Evolutionary conservation across 768 basidiomycete genomes (phyloP), one percentile per base, ranked within the genome.

Genomic region (Termitomyces sp.): DNA sequence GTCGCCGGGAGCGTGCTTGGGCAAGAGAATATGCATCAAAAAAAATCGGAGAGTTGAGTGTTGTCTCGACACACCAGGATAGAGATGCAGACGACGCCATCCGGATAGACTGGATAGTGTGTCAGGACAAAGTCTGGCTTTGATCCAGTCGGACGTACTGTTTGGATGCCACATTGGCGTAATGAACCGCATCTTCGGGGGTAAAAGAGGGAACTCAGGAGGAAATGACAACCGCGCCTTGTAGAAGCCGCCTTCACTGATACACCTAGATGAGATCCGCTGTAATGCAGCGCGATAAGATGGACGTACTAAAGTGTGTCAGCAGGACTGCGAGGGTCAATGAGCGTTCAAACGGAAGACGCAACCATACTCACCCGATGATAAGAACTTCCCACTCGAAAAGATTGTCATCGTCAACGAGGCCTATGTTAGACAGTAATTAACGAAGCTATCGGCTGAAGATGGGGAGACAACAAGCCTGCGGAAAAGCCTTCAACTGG

Each of bases 161-260:
- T 98, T 99, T 1, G 97, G 97, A 73, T 99, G 97, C 85, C 95
- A 93, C 82, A 99, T 90, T 35, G 86, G 87, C 2, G 97, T 98
- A 62, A 90, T 82, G 66, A 99, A 99, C 21, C 82, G 85, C 91
- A 98, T 91, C 83, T 93, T 95, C 37, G 97, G 96, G 8, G 95
- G 95, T 46, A 85, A 76, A 51, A 96, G 71, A 26, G 96, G 96
- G 68, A 85, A 98, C 70, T 98, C 93, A 26, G 81, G 75, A 8
- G 95, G 96, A 71, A 99, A 98, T 5, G 85, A 79, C 55, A 98
- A 72, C 51, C 88, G 80, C 17, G 94, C 93, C 73, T 93, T 94
- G 75, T 96, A 89, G 71, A 98, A 91, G 8, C 92, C 97, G 57
- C 96, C 97, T 73, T 99, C 96, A 66, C 93, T 94, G 67, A 37